Evolutionary conservation across 805 yeast species (phyloP), one percentile per base, ranked within the genome.

Genomic region (Clavispora vitiphila): DNA sequence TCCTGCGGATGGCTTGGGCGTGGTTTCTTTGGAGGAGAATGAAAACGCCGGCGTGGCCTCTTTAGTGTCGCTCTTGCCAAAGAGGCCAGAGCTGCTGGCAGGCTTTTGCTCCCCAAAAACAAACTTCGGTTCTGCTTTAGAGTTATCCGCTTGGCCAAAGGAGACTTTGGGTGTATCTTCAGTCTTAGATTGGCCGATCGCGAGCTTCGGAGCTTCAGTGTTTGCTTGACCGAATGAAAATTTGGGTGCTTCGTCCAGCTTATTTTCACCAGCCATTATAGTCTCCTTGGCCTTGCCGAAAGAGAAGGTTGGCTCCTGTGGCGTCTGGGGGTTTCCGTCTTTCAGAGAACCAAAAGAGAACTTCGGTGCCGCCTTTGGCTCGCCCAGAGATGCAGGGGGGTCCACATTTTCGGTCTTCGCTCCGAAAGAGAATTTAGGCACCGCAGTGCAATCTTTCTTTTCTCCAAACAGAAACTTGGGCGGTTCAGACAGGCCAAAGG

Each of bases 261-360:
- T 26, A 23, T 8, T 37, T 14, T 22, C 5, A 5, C 34, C 20
- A 11, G n/a, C n/a, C n/a, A n/a, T n/a, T n/a, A n/a, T n/a, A n/a
- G n/a, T n/a, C n/a, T n/a, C n/a, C 15, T 37, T 38, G 2, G 34
- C 21, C 12, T 37, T 14, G n/a, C 58, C 61, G 42, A 57, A 55
- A 8, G 50, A n/a, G n/a, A n/a, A n/a, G n/a, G n/a, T n/a, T n/a
- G n/a, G n/a, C n/a, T n/a, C n/a, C n/a, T n/a, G n/a, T n/a, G n/a
- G n/a, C n/a, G n/a, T n/a, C n/a, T n/a, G n/a, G n/a, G n/a, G n/a
- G n/a, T n/a, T n/a, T n/a, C n/a, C n/a, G n/a, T n/a, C n/a, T n/a
- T n/a, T n/a, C n/a, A n/a, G n/a, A n/a, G n/a, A n/a, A n/a, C 58
- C 61, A 40, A 57, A 55, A 8, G 50, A 47, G 40, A 56, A 49